phyloP scores from a whole-genome alignment of 2,329 filamentous ascomycete species.

The Ophiostoma novo-ulmi region DNA sequence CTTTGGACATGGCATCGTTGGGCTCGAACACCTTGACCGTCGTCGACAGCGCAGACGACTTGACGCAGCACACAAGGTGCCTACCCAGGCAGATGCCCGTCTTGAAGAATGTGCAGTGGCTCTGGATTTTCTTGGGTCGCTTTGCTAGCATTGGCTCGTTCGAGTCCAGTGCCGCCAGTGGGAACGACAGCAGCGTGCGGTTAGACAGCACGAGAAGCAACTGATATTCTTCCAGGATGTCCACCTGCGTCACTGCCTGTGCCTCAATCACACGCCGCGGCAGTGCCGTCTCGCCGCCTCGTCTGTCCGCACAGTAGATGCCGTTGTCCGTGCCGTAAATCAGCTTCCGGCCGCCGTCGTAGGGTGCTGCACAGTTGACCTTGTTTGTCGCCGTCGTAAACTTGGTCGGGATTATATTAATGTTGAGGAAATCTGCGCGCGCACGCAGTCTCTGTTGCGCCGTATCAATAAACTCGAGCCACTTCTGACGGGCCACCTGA shows the following conservation, averaged over 20 bases:
- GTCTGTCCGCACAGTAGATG: conserved; percentile 86
- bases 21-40: conserved; percentile 99
- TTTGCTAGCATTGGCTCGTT: conserved; percentile 76
- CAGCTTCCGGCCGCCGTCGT: conserved; percentile 90
- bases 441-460: conserved; percentile 84
- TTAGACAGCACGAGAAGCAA: conserved; percentile 87
- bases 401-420: conserved; percentile 53
- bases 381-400: conserved; percentile 66
- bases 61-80: conserved; percentile 93
- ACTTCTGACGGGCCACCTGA: conserved; percentile 83
- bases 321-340: conserved; percentile 93
- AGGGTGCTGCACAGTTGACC: conserved; percentile 91
- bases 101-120: conserved; percentile 98
- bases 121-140: conserved; percentile 91
- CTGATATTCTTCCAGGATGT: conserved; percentile 92
- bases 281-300: conserved; percentile 71
- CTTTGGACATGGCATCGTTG: conserved; percentile 87
- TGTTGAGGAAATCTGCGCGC: conserved; percentile 86
- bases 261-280: conserved; percentile 82
- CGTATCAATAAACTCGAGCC: conserved; percentile 90
- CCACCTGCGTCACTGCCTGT: conserved; percentile 85
- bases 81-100: conserved; percentile 90
- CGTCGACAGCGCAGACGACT: conserved; percentile 84
- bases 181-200: conserved; percentile 87
- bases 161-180: conserved; percentile 77